phyloP scores from a whole-genome alignment of 2,329 filamentous ascomycete genomes.

The Pyricularia sp. region DNA sequence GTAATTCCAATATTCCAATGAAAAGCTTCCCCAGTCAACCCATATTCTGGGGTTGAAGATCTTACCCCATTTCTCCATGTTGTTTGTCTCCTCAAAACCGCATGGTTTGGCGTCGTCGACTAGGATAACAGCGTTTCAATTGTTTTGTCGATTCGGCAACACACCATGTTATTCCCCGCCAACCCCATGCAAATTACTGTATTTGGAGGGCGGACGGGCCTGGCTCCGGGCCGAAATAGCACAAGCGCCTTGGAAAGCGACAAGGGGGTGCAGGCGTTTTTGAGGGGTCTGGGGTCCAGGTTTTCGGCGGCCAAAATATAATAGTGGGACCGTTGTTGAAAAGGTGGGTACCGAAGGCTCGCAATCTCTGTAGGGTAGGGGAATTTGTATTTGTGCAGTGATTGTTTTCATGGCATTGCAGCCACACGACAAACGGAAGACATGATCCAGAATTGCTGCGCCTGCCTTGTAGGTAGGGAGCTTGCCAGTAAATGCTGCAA shows the following conservation, averaged over 20 bases:
- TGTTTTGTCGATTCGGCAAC: background rate
- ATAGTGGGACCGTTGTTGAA: background rate
- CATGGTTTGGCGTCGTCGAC: background rate
- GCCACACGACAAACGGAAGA: too few relatives aligned
- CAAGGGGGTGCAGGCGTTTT: background rate
- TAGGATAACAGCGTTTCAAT: background rate
- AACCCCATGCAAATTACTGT: background rate
- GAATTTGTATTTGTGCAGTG: background rate
- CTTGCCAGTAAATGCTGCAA: too few relatives aligned
- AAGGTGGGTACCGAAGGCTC: background rate
- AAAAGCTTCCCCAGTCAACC: background rate
- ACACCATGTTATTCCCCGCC: background rate
- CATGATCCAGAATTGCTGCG: too few relatives aligned
- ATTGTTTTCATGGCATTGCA: too few relatives aligned
- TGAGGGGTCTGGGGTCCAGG: background rate
- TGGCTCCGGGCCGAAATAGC: background rate
- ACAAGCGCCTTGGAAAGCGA: background rate
- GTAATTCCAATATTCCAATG: background rate
- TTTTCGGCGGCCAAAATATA: background rate
- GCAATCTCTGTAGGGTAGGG: background rate
- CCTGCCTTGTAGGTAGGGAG: too few relatives aligned
- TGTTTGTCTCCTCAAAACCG: background rate
- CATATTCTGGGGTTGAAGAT: background rate
- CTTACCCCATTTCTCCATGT: background rate
- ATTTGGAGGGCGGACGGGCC: background rate